phyloP scores from a whole-genome alignment of 352 stramenopile genomes.

The Globisporangium emineosum region DNA sequence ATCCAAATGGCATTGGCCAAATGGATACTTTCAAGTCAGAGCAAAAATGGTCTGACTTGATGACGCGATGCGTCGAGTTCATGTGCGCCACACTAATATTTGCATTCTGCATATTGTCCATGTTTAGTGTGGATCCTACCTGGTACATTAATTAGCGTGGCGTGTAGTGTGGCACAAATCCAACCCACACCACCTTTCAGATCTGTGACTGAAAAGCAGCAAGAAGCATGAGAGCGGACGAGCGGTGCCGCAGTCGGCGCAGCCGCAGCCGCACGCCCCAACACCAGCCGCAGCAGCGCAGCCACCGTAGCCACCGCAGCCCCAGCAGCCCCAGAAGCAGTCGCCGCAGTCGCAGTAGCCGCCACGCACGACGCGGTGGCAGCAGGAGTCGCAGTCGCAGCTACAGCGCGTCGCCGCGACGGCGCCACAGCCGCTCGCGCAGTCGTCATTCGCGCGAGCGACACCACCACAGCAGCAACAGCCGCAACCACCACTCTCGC shows the following conservation, averaged over 20 bases:
- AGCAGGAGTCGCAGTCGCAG: slow-evolving; percentile 24
- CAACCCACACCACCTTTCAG: background rate
- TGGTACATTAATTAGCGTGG: too few species aligned
- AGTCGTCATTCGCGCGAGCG: slow-evolving; percentile 3
- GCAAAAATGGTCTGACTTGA: too few species aligned
- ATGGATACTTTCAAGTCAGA: too few species aligned
- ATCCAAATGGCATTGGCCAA: too few species aligned
- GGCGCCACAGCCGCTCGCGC: slow-evolving; percentile 13
- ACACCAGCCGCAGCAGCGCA: background rate
- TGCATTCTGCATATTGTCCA: too few species aligned
- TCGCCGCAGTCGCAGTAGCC: slow-evolving; percentile 5
- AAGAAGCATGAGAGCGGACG: background rate
- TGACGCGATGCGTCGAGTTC: too few species aligned
- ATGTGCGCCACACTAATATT: too few species aligned
- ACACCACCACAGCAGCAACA: background rate
- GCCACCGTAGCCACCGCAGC: background rate
- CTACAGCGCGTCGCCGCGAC: background rate
- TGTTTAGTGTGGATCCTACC: too few species aligned
- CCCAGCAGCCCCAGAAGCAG: slow-evolving; percentile 18
- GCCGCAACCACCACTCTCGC: background rate
- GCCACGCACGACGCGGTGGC: background rate
- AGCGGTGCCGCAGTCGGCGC: slow-evolving; percentile 16
- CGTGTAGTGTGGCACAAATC: background rate
- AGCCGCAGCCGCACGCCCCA: slow-evolving; percentile 12
- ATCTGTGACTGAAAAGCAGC: background rate